A percentile compares a stretch with the other conserved stretches of the same genome.
phyloP scores from a whole-genome alignment of 768 basidiomycete genomes.

The Chalciporus sphaerocephalus region DNA sequence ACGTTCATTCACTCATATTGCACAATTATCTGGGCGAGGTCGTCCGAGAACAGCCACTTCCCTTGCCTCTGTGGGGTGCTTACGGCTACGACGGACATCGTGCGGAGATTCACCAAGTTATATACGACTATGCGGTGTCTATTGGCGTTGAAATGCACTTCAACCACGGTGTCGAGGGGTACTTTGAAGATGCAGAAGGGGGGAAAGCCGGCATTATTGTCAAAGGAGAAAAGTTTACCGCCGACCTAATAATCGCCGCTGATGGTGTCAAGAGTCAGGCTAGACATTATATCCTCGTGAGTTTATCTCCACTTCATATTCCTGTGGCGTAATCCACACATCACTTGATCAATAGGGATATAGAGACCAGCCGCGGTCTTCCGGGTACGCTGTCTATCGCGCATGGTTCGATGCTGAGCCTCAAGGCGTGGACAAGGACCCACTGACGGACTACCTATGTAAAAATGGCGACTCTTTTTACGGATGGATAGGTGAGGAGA shows the following conservation, averaged over 20 bases:
- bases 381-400: conserved; percentile 23
- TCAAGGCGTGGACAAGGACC: conserved; percentile 16
- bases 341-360: conserved; percentile 13
- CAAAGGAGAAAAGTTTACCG: conserved; percentile 12
- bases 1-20: conserved; percentile 9
- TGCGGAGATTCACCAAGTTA: conserved; percentile 20
- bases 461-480: conserved; percentile 12
- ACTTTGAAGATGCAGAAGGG: conserved; percentile 13
- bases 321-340: neutral
- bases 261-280: conserved; percentile 23
- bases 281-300: conserved; percentile 15
- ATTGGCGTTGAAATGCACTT: conserved; percentile 20
- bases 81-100: conserved; percentile 28
- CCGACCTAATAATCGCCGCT: conserved; percentile 23
- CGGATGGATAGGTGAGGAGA: conserved; percentile 17
- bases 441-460: conserved; percentile 12
- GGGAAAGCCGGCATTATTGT: conserved; percentile 14
- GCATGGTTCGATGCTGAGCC: conserved; percentile 21
- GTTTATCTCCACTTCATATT: conserved; percentile 6
- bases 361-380: conserved; percentile 17
- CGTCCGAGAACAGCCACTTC: conserved; percentile 16
- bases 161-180: conserved; percentile 15
- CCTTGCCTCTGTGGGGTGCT: conserved; percentile 11
- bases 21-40: conserved; percentile 21
- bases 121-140: conserved; percentile 18